These are phyloP conservation scores for Hirschioporus abietinus DNA, from an alignment of 768 basidiomycete species.

Conservation along the genomic window DNA sequence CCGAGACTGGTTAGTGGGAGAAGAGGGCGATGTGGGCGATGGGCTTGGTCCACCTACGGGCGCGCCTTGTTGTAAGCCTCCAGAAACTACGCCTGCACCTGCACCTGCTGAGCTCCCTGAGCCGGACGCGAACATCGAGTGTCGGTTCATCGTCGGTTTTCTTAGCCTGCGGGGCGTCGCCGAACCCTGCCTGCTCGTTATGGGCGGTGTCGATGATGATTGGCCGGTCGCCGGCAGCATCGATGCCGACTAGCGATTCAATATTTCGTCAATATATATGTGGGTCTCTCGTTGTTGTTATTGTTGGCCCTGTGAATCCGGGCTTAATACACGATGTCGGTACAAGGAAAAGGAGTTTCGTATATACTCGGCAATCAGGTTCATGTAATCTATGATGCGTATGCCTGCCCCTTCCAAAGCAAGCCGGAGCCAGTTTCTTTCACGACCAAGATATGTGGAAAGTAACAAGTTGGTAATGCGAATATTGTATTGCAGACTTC, in stretches of 20 bases:
- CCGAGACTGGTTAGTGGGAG: not conserved
- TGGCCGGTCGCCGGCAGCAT: not conserved
- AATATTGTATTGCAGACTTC: not conserved
- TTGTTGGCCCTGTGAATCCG: not conserved
- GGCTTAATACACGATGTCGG: not conserved
- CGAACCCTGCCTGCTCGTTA: not conserved
- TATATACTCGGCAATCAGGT: not conserved
- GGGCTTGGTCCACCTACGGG: not conserved
- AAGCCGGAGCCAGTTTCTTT: not conserved
- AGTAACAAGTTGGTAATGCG: not conserved
- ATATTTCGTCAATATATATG: not conserved
- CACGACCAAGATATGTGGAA: not conserved
- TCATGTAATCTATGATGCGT: not conserved
- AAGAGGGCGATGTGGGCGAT: not conserved
- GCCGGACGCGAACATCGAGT: not conserved
- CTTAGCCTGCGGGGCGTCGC: not conserved
- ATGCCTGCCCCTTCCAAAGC: not conserved
- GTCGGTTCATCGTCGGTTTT: conserved; percentile 1
- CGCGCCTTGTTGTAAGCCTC: not conserved
- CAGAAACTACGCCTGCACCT: not conserved
- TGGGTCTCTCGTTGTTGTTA: not conserved
- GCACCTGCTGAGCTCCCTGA: not conserved
- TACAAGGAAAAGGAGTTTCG: not conserved
- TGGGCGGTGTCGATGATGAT: not conserved
- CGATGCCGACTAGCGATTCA: not conserved